Conservation (phyloP, 1,284 basidiomycete genomes). For the Ceratobasidium sp. region DNA sequence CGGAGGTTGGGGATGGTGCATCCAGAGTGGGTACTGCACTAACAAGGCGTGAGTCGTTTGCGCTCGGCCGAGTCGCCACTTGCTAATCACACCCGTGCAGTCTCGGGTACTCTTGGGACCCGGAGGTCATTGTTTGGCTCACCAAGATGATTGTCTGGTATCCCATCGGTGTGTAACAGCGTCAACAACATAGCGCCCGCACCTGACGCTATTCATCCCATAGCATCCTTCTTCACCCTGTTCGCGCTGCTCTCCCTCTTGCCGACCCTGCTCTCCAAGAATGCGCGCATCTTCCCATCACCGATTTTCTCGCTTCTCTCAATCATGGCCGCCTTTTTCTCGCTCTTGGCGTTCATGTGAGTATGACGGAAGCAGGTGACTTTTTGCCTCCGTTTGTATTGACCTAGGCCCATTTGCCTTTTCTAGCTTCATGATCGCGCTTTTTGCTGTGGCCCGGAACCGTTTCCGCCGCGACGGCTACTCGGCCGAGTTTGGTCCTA, state of each 20-base stretch:
- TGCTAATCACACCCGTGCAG: conserved; percentile 8
- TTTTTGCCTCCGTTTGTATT: background rate
- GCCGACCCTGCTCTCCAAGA: conserved; percentile 27
- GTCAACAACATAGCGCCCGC: background rate
- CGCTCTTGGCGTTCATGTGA: conserved; percentile 33
- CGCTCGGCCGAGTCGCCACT: background rate
- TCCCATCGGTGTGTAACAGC: conserved; percentile 29
- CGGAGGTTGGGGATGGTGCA: conserved; percentile 40
- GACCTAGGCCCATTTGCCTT: conserved; percentile 19
- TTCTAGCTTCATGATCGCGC: conserved; percentile 34
- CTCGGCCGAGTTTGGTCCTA: conserved; percentile 30
- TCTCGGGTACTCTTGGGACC: conserved; percentile 34
- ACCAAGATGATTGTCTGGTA: conserved; percentile 41
- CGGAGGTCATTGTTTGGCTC: conserved; percentile 39
- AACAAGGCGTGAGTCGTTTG: conserved; percentile 13
- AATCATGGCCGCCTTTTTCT: conserved; percentile 34
- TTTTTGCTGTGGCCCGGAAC: conserved; percentile 36
- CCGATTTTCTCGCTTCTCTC: conserved; percentile 35
- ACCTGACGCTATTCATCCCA: background rate
- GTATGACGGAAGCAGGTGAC: background rate
- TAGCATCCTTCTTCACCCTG: conserved; percentile 28
- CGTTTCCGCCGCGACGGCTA: conserved; percentile 39
- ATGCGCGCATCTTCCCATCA: conserved; percentile 38
- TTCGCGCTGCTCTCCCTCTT: conserved; percentile 25
- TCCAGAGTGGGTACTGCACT: conserved; percentile 17